A percentile compares a stretch with the other conserved stretches of the same genome.
Conservation (phyloP, 1,139 yeast species). For the Blastobotrys serpentis region DNA sequence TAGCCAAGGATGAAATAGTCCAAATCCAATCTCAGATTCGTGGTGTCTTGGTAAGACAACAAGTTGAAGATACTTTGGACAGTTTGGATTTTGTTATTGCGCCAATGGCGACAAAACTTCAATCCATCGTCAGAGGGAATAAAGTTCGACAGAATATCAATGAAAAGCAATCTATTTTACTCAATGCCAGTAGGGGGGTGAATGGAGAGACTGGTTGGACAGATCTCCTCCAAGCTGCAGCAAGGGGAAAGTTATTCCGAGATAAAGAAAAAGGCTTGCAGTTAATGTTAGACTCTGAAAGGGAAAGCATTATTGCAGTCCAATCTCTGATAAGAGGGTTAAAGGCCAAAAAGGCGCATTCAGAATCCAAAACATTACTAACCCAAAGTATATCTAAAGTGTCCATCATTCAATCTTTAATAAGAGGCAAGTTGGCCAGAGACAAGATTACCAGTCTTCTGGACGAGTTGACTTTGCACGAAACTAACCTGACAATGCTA, state of each 20-base stretch:
- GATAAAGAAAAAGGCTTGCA: conserved; percentile 22
- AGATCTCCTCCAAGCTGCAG: conserved; percentile 17
- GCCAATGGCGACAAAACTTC: conserved; percentile 7
- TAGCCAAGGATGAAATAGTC: conserved; percentile 19
- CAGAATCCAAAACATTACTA: conserved; percentile 4
- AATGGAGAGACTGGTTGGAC: conserved; percentile 10
- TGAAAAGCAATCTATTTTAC: not conserved
- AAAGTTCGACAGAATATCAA: not conserved
- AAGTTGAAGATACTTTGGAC: conserved; percentile 1
- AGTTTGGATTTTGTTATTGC: conserved; percentile 6
- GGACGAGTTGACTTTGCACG: conserved; percentile 43
- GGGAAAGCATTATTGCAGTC: conserved; percentile 21
- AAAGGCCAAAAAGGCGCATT: conserved; percentile 17
- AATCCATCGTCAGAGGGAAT: conserved; percentile 15
- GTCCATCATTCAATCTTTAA: conserved; percentile 40
- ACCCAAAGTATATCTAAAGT: conserved; percentile 17
- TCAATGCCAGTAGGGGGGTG: not conserved
- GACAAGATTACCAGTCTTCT: conserved; percentile 28
- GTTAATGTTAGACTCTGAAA: conserved; percentile 21
- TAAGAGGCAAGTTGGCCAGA: conserved; percentile 25
- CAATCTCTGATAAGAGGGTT: conserved; percentile 22
- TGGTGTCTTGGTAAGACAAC: conserved; percentile 15
- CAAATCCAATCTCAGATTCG: conserved; percentile 24
- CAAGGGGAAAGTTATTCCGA: conserved; percentile 25
- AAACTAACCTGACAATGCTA: conserved; percentile 13